Evolutionary conservation across 2,329 filamentous ascomycete genomes (phyloP), one percentile per base, ranked within the genome.

Genomic region (Xylariales sp.): DNA sequence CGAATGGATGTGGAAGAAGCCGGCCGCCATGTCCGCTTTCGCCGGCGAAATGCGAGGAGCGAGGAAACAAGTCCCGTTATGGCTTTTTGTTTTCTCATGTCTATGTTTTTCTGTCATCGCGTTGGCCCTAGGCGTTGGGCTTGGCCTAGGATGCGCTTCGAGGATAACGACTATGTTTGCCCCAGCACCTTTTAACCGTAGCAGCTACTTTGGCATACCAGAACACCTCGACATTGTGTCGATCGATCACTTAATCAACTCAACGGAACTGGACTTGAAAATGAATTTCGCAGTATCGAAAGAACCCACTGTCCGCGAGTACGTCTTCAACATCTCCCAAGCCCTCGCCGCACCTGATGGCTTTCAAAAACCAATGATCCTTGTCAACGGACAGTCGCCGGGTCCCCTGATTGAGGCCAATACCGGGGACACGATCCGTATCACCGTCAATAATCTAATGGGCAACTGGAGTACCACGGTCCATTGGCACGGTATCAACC

Each of bases 401-500:
- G 68, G 68, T 1, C 69, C 69, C 10, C 46, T 68, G 37, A 62
- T 72, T 38, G 66, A 71, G 51, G 69, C 64, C 6, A 64, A 65
- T 45, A 57, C 55, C 2, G 69, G 69, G 8, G 70, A 73, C 47
- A 61, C 60, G 15, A 49, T 73, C 28, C 54, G 63, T 3, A 59
- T 72, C 11, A 52, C 52, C 3, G 65, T 72, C 4, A 54, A 59
- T 38, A 71, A 71, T 51, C 48, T 48, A 7, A 58, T 69, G 51
- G 21, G 47, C 11, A 52, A 59, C 27, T 48, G 47, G 35, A 63
- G 56, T 40, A 78, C 82, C 2, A 72, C 73, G 34, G 66, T 86
- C 11, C 83, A 87, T 53, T 87, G 81, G 64, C 83, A 87, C 53
- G 83, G 83, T 14, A 67, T 86, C 47, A 78, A 76, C 51, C 80